Base-by-base conservation (phyloP, 306 rosid species). In the Dicorynia guianensis region DNA sequence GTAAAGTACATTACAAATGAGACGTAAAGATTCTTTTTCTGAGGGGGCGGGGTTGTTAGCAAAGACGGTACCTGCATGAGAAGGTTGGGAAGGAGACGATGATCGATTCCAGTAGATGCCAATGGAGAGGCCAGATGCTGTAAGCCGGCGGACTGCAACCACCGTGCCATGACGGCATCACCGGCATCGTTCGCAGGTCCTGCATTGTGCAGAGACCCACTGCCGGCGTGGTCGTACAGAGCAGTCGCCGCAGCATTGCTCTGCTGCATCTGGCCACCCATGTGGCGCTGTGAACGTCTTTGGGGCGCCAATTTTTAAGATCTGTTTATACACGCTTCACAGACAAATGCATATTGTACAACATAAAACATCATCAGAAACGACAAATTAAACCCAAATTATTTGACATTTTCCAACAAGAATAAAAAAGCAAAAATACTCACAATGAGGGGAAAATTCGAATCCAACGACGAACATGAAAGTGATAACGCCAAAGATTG, bases 231-330 rank as follows among this genome's bases (percentile, higher is more conserved):
- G 76, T 94, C 95, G 80, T 90, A 90, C 79, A 91, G 82, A 82
- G 97, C 89, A 46, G 97, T 84, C 20, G 95, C 97, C 59, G 96
- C 96, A 79, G 98, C 95, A 87, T 90, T 95, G 90, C 88, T 90
- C 92, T 94, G 98, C 89, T 91, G 98, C 98, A 91, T 81, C 97
- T 94, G 98, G 80, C 98, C 98, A 82, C 97, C 97, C 96, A 92
- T 86, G 93, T 87, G 98, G 97, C 98, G 98, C 96, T 92, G 98
- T 55, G 98, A 90, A 54, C 97, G 93, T 74, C 98, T 75, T 89
- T 92, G 98, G 49, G 98, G 98, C 88, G 98, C 98, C 98, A 95
- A 95, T 82, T 92, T 94, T 92, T 81, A 92, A 87, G 97, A 92
- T 92, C 96, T 90, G 85, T 74, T 63, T 72, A 67, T 55, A 90